Conservation (phyloP, 192 early-diverging fungal species). For the Chytriomyces confervae region DNA sequence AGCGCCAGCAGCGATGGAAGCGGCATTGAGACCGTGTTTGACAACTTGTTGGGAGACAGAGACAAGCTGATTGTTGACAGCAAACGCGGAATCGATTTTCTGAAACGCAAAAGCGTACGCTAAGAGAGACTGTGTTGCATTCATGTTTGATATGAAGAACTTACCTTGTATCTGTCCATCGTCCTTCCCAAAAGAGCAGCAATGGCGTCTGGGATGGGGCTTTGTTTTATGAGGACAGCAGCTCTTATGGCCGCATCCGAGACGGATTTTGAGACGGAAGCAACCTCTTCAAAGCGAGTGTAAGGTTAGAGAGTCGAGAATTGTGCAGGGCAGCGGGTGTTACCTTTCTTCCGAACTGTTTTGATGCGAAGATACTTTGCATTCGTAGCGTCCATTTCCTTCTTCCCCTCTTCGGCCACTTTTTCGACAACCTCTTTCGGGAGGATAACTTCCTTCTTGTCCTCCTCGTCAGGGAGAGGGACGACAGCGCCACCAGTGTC, state of each 20-base stretch:
- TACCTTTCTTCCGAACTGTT: background rate
- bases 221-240: slow-evolving; percentile 49
- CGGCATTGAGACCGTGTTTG: slow-evolving; percentile 35
- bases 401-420: background rate
- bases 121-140: too few species aligned
- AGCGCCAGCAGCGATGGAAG: slow-evolving; percentile 46
- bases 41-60: slow-evolving; percentile 41
- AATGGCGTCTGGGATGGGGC: slow-evolving; percentile 48
- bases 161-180: slow-evolving; percentile 34
- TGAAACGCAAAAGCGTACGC: too few species aligned
- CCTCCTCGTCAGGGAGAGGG: background rate
- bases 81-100: slow-evolving; percentile 49
- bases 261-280: slow-evolving; percentile 12
- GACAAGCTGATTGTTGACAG: slow-evolving; percentile 40
- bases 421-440: background rate
- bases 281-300: background rate
- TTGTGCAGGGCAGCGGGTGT: too few species aligned
- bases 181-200: slow-evolving; percentile 29
- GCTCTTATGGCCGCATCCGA: slow-evolving; percentile 34
- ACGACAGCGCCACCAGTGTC: background rate
- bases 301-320: background rate
- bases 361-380: background rate
- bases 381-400: background rate
- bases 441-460: background rate
- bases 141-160: too few species aligned